Conservation (phyloP, 2,329 filamentous ascomycete species). For the Torrubiellomyces zombiae region DNA sequence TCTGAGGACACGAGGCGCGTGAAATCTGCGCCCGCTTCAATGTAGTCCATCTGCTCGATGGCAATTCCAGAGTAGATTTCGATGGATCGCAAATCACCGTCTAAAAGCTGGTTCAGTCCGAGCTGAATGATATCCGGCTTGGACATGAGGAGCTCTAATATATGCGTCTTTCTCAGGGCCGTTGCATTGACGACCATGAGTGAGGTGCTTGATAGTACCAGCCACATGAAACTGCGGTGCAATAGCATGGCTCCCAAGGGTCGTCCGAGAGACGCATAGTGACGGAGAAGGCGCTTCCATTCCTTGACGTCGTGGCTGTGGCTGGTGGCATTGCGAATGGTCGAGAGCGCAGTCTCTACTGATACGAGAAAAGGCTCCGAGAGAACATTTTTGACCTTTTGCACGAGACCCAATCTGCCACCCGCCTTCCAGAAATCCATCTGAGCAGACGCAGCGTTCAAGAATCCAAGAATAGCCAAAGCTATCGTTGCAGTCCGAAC, state of each 20-base stretch:
- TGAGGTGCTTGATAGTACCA: constrained; percentile 65
- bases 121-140: constrained; percentile 29
- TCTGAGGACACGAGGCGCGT: constrained; percentile 62
- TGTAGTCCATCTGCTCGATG: constrained; percentile 64
- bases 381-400: constrained; percentile 54
- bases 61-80: constrained; percentile 56
- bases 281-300: constrained; percentile 74
- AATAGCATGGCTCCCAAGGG: constrained; percentile 84
- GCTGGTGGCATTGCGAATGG: constrained; percentile 63
- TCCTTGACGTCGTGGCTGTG: constrained; percentile 53
- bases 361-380: constrained; percentile 74
- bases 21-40: constrained; percentile 85
- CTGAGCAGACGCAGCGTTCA: constrained; percentile 65
- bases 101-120: constrained; percentile 16
- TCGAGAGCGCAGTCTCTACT: constrained; percentile 79
- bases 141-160: constrained; percentile 59
- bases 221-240: constrained; percentile 73
- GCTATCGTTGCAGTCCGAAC: constrained; percentile 58
- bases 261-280: constrained; percentile 63
- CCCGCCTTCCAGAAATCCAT: constrained; percentile 65
- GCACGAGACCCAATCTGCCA: constrained; percentile 57
- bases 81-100: constrained; percentile 38
- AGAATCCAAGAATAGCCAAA: constrained; percentile 76
- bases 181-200: constrained; percentile 49
- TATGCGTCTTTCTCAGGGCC: constrained; percentile 41